Evolutionary conservation across 352 stramenopile species (phyloP), one percentile per base, ranked within the genome.

Genomic region (Phytopythium vexans): DNA sequence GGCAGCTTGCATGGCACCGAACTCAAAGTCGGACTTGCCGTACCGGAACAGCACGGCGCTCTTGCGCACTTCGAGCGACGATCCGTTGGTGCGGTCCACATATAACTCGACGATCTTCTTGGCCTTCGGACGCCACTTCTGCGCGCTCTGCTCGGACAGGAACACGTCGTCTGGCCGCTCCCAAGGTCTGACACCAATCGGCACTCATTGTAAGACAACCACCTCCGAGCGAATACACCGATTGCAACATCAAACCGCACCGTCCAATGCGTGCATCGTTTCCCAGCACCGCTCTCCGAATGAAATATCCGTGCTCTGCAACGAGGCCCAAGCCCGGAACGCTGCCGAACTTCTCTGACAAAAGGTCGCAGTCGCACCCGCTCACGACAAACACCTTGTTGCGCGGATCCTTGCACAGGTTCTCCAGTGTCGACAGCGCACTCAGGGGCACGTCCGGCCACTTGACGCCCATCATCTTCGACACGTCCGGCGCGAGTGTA

Each of bases 31-130:
- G 6, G 97, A 97, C 66, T 99, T 97, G 54, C 93, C 90, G 57
- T 98, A 99, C 42, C 99, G 96, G 74, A 98, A 99, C 1, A 99
- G 71, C 32, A 99, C 82, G 8, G 97, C 97, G 59, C 96, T 98
- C 58, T 96, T 95, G 11, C 98, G 98, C 42, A 97, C 74, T 78
- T 99, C 97, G 32, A 99, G 82, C 45, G 98, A 98, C 8, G 97
- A 98, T 11, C 97, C 97, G 64, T 99, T 98, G 2, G 97, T 99
- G 37, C 96, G 82, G 62, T 97, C 94, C 21, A 97, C 93, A 66
- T 99, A 99, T 5, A 99, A 81, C 68, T 99, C 78, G 74, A 99
- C 99, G 39, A 99, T 93, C 36, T 82, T 86, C 57, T 98, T 83
- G 0, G 92, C 94, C 55, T 98, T 95, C 3, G 97, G 85, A 31